Evolutionary conservation across 805 yeast genomes (phyloP), one percentile per base, ranked within the genome.

Genomic region (Hanseniaspora valbyensis): DNA sequence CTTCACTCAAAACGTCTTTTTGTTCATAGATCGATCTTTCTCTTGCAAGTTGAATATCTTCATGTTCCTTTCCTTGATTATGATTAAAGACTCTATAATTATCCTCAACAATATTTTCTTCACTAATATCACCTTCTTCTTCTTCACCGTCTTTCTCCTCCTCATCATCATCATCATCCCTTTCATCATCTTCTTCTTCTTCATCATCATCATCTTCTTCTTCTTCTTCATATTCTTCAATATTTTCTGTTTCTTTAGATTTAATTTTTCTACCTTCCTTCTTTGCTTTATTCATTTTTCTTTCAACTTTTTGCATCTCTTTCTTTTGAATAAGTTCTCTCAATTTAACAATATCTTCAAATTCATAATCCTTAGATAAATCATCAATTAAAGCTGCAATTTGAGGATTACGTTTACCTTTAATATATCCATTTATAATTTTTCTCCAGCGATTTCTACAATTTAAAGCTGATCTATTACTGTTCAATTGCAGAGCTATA

Each of bases 381-480:
- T 48, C 36, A 5, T 19, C 28, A n/a, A 48, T 18, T 2, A 48
- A 13, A 9, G 18, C 30, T 19, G 29, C 44, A 22, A 70, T 71
- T 44, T 80, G 78, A 4, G 14, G 14, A 33, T 39, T 39, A 89
- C 87, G 56, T 75, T 73, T 29, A 81, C 81, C 61, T 84, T 66
- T 4, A 79, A 85, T 36, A 83, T 86, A 56, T 78, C 79, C 1
- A 89, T 82, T 52, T 83, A 81, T 48, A 30, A 86, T 75, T 59
- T 84, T 87, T 57, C 96, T 74, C 96, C 96, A 89, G 54, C 96
- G 72, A 65, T 89, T 89, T 54, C 97, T 71, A 63, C 96, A 88
- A 0, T 95, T 86, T 52, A 89, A 72, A 54, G 92, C 80, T 4
- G 96, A 95, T 51, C 97, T 69, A n/a, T 25, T 48, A 41, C 89